Percentiles rank a stretch among this genome's conserved stretches.
Conservation (phyloP, 257 asterid genomes). For the Solanum tacnaense region DNA sequence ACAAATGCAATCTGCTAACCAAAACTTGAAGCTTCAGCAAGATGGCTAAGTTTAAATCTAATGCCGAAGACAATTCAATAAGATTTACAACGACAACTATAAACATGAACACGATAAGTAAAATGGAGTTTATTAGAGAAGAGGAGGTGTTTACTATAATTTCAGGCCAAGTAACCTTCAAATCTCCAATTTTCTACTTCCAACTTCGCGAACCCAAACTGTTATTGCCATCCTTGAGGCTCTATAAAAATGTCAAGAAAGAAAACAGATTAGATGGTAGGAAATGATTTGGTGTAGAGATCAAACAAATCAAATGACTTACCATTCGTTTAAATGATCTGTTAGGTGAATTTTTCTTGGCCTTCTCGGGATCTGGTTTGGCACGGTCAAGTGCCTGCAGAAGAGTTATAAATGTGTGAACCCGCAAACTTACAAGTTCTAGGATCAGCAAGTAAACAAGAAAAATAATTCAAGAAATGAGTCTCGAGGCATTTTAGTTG, state of each 20-base stretch:
- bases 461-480: background rate
- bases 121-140: background rate
- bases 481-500: background rate
- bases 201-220: constrained; percentile 1
- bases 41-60: background rate
- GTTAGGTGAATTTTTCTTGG: constrained; percentile 23
- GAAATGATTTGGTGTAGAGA: background rate
- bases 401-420: background rate
- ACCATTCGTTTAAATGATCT: constrained; percentile 68
- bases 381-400: constrained; percentile 77
- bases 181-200: background rate
- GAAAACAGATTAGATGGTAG: background rate
- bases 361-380: constrained; percentile 55
- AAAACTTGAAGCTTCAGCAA: background rate
- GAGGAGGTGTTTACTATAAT: background rate
- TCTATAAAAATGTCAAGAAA: background rate
- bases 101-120: background rate
- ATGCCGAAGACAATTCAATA: background rate
- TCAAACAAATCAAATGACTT: constrained; percentile 1
- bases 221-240: constrained; percentile 8
- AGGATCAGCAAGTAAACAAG: background rate
- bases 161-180: background rate
- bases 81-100: background rate
- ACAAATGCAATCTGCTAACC: background rate
- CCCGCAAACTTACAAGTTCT: background rate